Conservation (phyloP, 768 basidiomycete genomes). For the Hygrocybe punicea region DNA sequence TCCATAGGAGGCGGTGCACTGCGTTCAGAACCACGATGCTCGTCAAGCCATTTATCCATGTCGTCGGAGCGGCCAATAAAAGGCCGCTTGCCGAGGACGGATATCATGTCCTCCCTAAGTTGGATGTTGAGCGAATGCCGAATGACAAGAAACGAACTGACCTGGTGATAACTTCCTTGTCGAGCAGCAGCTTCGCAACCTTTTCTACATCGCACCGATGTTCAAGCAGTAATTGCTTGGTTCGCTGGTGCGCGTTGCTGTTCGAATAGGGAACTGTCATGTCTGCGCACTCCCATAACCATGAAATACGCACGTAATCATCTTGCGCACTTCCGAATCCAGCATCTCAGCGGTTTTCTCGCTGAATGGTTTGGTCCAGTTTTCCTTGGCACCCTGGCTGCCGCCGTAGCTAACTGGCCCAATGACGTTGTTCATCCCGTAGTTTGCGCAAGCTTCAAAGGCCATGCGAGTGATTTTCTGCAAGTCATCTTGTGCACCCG, state of each 20-base stretch:
- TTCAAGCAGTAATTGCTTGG: conserved; percentile 72
- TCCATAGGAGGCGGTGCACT: conserved; percentile 68
- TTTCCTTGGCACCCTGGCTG: conserved; percentile 75
- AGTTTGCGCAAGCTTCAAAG: conserved; percentile 91
- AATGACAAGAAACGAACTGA: conserved; percentile 33
- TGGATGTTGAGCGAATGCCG: not conserved
- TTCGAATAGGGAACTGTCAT: not conserved
- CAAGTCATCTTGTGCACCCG: conserved; percentile 96
- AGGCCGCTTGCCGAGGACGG: conserved; percentile 76
- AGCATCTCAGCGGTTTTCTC: conserved; percentile 96
- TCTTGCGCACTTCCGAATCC: conserved; percentile 88
- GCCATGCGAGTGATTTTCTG: conserved; percentile 99
- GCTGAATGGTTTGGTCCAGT: conserved; percentile 96
- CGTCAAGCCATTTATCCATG: conserved; percentile 97
- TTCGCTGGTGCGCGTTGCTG: conserved; percentile 78
- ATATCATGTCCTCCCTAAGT: conserved; percentile 81
- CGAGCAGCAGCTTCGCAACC: conserved; percentile 84
- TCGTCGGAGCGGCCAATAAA: conserved; percentile 78
- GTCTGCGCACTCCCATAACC: not conserved
- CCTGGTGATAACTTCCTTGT: conserved; percentile 95
- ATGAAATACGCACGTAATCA: conserved; percentile 65
- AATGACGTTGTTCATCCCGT: conserved; percentile 93
- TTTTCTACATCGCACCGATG: conserved; percentile 89
- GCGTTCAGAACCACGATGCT: conserved; percentile 56
- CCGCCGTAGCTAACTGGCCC: conserved; percentile 97